Evolutionary conservation across 2,329 filamentous ascomycete genomes (phyloP).

Genomic region (Westerdykella sp.): DNA sequence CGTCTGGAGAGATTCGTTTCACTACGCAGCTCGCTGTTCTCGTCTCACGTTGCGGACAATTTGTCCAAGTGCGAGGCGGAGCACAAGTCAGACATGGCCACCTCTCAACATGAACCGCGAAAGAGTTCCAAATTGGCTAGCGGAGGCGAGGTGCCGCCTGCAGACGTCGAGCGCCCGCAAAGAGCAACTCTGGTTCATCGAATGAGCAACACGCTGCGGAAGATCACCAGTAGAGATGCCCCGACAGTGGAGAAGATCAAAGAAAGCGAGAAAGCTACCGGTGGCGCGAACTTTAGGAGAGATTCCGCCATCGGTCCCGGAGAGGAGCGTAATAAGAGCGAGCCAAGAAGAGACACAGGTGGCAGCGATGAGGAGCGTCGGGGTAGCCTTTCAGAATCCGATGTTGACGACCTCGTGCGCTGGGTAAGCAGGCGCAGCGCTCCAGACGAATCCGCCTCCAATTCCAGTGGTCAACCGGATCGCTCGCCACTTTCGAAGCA

Average conservation of each 20-base stretch:
- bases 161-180: not conserved
- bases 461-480: no score
- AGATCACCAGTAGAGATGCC: constrained; percentile 25
- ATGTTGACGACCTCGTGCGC: constrained; percentile 29
- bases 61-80: constrained; percentile 19
- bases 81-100: constrained; percentile 11
- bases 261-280: constrained; percentile 13
- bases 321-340: constrained; percentile 4
- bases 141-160: no score
- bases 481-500: no score
- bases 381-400: constrained; percentile 20
- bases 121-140: constrained; percentile 1
- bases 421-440: constrained; percentile 29
- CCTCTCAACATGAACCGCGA: constrained; percentile 20
- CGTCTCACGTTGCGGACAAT: constrained; percentile 25
- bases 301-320: no score
- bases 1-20: constrained; percentile 32
- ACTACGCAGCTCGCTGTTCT: constrained; percentile 29
- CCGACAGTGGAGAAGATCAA: constrained; percentile 20
- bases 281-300: not conserved
- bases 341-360: constrained; percentile 5
- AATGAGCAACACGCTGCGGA: constrained; percentile 20
- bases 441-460: not conserved
- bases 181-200: constrained; percentile 19
- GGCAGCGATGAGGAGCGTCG: constrained; percentile 9